Evolutionary conservation across 768 basidiomycete species (phyloP).

Genomic region (Serendipita sp.): DNA sequence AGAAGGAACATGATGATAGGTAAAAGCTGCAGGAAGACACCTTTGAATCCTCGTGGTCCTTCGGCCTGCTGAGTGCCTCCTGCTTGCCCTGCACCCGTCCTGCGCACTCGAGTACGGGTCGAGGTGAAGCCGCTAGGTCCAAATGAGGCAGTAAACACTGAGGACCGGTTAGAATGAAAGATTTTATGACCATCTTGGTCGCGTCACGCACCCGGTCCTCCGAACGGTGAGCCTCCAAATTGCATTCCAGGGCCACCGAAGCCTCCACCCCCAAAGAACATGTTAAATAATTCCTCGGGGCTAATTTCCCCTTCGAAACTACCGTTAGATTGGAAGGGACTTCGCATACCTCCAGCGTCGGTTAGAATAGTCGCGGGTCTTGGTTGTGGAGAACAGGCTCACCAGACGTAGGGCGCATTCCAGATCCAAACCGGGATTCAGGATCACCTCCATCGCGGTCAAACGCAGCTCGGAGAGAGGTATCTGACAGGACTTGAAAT

Average conservation of each 20-base stretch:
- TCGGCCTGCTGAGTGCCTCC: constrained; percentile 14
- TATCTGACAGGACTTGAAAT: constrained; percentile 83
- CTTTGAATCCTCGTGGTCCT: constrained; percentile 33
- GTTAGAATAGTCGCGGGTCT: neutral
- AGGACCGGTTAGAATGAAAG: constrained; percentile 1
- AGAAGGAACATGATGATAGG: constrained; percentile 83
- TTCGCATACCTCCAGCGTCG: neutral
- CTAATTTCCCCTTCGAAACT: constrained; percentile 73
- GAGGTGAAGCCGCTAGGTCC: constrained; percentile 72
- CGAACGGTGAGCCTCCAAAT: constrained; percentile 36
- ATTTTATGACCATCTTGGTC: neutral
- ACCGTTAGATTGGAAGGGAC: neutral
- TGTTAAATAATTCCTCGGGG: constrained; percentile 93
- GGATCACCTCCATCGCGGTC: constrained; percentile 81
- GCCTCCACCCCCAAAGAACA: constrained; percentile 83
- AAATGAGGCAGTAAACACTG: constrained; percentile 64
- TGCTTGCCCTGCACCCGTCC: constrained; percentile 22
- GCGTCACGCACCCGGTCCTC: constrained; percentile 27
- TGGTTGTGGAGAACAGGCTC: neutral
- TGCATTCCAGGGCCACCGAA: constrained; percentile 26
- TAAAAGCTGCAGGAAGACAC: constrained; percentile 52
- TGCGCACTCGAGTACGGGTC: constrained; percentile 28
- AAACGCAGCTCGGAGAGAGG: constrained; percentile 43
- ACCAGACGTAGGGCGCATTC: constrained; percentile 25
- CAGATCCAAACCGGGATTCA: constrained; percentile 52